These are phyloP conservation scores for Colletotrichum ledebouriae DNA, from an alignment of 2,329 filamentous ascomycete species.

Conservation along the genomic window DNA sequence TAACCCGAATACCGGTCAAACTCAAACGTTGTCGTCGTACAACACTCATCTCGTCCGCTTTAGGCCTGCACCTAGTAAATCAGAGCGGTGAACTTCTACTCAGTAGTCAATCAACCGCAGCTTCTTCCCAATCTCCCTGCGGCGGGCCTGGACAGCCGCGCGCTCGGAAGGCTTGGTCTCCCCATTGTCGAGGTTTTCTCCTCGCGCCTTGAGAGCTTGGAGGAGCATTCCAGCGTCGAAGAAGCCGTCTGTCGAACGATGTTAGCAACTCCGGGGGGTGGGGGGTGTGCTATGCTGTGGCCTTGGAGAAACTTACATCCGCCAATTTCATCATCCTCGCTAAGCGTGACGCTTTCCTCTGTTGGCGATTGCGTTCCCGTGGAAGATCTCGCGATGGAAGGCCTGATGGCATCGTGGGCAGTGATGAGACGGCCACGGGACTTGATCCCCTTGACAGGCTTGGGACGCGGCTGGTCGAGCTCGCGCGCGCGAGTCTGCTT, in stretches of 20 bases:
- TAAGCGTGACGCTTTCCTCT: slow-evolving; percentile 78
- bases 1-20: neutral
- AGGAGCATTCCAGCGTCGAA: slow-evolving; percentile 97
- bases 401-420: slow-evolving; percentile 61
- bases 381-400: slow-evolving; percentile 53
- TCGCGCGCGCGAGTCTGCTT: slow-evolving; percentile 67
- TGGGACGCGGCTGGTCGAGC: slow-evolving; percentile 58
- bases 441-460: slow-evolving; percentile 68
- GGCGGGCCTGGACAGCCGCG: slow-evolving; percentile 68
- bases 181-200: slow-evolving; percentile 64
- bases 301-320: slow-evolving; percentile 77
- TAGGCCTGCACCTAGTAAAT: no score
- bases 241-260: slow-evolving; percentile 81
- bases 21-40: slow-evolving; percentile 6
- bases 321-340: slow-evolving; percentile 90
- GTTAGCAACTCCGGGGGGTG: slow-evolving; percentile 46
- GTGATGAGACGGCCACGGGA: slow-evolving; percentile 80
- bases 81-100: neutral
- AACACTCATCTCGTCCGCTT: neutral
- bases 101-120: slow-evolving; percentile 78
- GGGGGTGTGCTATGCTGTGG: slow-evolving; percentile 1
- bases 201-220: slow-evolving; percentile 84
- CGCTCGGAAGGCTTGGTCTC: slow-evolving; percentile 70
- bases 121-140: slow-evolving; percentile 81
- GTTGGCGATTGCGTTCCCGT: slow-evolving; percentile 70